Evolutionary conservation across 2,329 filamentous ascomycete genomes (phyloP).

Genomic region (Trichoderma koningii): DNA sequence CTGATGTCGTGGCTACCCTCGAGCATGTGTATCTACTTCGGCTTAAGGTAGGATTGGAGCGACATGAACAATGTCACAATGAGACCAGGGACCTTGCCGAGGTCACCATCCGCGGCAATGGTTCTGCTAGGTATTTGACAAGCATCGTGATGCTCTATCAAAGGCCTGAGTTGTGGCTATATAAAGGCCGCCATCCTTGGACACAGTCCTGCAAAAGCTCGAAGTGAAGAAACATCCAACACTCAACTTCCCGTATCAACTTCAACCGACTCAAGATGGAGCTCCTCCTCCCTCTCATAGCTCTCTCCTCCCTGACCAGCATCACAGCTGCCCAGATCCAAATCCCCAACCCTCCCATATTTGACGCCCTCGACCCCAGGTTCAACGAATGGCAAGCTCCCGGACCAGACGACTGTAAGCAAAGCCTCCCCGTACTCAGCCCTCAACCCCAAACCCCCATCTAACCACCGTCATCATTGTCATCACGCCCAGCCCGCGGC

Average conservation of each 20-base stretch:
- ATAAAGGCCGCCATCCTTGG: background rate
- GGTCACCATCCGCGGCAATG: too few species aligned
- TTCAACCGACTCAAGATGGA: background rate
- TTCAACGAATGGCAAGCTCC: slow-evolving; percentile 8
- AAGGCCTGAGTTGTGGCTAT: background rate
- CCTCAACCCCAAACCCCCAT: background rate
- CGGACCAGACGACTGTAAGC: slow-evolving; percentile 11
- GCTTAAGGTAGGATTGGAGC: too few species aligned
- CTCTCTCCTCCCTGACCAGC: background rate
- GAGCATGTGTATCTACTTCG: too few species aligned
- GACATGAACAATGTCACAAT: too few species aligned
- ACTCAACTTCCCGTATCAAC: background rate
- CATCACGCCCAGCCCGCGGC: background rate
- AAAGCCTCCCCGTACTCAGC: background rate
- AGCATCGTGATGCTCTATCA: too few species aligned
- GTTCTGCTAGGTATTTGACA: too few species aligned
- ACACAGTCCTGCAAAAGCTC: background rate
- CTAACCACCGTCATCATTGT: background rate
- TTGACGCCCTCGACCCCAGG: background rate
- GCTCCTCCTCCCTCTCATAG: background rate
- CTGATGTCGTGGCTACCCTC: too few species aligned
- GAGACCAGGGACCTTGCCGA: too few species aligned
- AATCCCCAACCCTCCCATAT: background rate
- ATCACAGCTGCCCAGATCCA: background rate
- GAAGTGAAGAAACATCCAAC: background rate